Percentiles rank a stretch among this genome's conserved stretches.
Evolutionary conservation across 176 grass and related monocot genomes (phyloP).

Genomic region (Oryza longistaminata): DNA sequence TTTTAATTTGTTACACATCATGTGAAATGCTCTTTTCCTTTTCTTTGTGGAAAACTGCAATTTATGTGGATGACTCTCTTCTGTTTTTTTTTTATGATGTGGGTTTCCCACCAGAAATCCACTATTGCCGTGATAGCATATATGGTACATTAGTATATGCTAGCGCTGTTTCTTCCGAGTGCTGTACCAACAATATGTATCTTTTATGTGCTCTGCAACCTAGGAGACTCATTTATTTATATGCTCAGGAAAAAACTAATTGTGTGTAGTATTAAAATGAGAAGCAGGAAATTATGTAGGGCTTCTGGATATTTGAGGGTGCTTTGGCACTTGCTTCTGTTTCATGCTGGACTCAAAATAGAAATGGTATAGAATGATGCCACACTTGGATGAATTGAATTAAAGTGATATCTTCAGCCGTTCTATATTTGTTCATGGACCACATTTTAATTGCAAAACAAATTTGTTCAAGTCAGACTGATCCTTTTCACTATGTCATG

Average conservation of each 20-base stretch:
- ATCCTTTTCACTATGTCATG: not conserved
- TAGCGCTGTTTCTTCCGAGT: constrained; percentile 11
- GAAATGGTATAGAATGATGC: not conserved
- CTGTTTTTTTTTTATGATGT: not conserved
- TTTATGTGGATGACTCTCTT: constrained; percentile 5
- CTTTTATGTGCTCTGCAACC: not conserved
- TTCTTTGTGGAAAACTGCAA: not conserved
- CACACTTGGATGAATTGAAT: not conserved
- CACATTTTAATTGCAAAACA: not conserved
- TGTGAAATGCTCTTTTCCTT: not conserved
- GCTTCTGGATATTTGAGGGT: constrained; percentile 19
- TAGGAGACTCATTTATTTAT: not conserved
- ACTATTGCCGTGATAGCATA: not conserved
- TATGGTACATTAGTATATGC: constrained; percentile 13
- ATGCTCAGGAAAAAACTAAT: not conserved
- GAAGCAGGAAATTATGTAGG: not conserved
- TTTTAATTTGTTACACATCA: not conserved
- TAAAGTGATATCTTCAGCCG: not conserved
- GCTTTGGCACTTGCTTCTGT: not conserved
- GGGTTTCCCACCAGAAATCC: constrained; percentile 29
- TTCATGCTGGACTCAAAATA: not conserved
- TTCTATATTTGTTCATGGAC: constrained; percentile 6
- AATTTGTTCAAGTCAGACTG: not conserved
- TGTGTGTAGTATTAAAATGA: not conserved
- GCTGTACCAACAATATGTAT: not conserved